A percentile compares a stretch with the other conserved stretches of the same genome.
Evolutionary conservation across 768 basidiomycete species (phyloP).

Genomic region (Lyophyllum semitale): DNA sequence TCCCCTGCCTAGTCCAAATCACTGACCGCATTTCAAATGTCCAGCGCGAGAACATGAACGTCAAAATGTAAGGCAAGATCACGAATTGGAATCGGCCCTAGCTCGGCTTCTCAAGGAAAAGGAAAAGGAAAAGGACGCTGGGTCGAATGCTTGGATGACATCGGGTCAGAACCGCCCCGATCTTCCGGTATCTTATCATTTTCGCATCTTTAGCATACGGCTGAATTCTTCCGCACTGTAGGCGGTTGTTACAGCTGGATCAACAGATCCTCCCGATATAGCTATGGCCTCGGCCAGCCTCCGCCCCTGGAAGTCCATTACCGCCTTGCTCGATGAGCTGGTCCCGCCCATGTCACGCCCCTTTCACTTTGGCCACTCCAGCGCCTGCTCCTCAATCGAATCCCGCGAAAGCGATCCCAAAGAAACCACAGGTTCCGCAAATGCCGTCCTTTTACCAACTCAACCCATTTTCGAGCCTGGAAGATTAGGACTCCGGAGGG

Average conservation of each 20-base stretch:
- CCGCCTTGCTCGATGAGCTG: no score
- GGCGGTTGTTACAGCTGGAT: not conserved
- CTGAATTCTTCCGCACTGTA: not conserved
- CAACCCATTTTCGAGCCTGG: constrained; percentile 9
- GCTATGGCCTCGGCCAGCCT: not conserved
- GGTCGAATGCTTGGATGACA: constrained; percentile 37
- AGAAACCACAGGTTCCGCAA: not conserved
- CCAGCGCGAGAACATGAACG: constrained; percentile 51
- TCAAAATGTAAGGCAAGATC: constrained; percentile 45
- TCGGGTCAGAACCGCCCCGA: constrained; percentile 27
- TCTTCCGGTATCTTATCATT: not conserved
- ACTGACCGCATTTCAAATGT: constrained; percentile 1
- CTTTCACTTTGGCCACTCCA: not conserved
- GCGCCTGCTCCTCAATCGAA: not conserved
- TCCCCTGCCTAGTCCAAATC: not conserved
- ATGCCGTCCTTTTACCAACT: not conserved
- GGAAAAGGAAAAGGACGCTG: constrained; percentile 27
- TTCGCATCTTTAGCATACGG: no score
- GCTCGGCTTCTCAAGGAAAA: constrained; percentile 46
- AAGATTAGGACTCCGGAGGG: constrained; percentile 15
- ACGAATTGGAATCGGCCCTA: constrained; percentile 45
- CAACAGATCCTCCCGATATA: not conserved
- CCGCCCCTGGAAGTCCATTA: not conserved
- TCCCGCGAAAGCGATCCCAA: not conserved
- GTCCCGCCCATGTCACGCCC: no score